phyloP scores from a whole-genome alignment of 257 asterid species.

The Buddleja alternifolia region DNA sequence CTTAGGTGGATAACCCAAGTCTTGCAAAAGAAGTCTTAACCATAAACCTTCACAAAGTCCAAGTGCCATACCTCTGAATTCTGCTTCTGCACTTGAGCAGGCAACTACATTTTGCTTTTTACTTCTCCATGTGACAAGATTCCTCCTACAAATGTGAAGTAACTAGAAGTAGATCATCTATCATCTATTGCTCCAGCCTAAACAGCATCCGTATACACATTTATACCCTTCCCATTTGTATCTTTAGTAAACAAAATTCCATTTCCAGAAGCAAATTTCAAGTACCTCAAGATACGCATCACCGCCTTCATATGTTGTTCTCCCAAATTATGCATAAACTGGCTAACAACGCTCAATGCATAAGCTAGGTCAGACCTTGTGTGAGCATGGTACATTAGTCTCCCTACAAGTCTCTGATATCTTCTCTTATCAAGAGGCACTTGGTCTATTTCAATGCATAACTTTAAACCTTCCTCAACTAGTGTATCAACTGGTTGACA shows the following conservation, averaged over 20 bases:
- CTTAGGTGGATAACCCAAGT: conserved; percentile 5
- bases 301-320: neutral
- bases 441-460: neutral
- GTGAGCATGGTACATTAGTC: neutral
- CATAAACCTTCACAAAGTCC: conserved; percentile 26
- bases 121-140: conserved; percentile 19
- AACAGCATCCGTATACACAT: no score
- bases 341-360: neutral
- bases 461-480: neutral
- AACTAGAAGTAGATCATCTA: neutral
- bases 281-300: neutral
- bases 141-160: conserved; percentile 8
- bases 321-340: neutral
- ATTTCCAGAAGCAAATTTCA: neutral
- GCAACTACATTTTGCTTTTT: conserved; percentile 26
- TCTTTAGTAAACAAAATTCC: neutral
- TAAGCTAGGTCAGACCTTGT: neutral
- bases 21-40: neutral
- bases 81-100: conserved; percentile 17
- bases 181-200: no score
- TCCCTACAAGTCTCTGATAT: neutral
- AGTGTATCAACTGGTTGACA: neutral
- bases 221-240: no score
- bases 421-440: neutral
- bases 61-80: conserved; percentile 18